Base-by-base conservation (phyloP, 345 rosid species). In the Lepidium sativum region DNA sequence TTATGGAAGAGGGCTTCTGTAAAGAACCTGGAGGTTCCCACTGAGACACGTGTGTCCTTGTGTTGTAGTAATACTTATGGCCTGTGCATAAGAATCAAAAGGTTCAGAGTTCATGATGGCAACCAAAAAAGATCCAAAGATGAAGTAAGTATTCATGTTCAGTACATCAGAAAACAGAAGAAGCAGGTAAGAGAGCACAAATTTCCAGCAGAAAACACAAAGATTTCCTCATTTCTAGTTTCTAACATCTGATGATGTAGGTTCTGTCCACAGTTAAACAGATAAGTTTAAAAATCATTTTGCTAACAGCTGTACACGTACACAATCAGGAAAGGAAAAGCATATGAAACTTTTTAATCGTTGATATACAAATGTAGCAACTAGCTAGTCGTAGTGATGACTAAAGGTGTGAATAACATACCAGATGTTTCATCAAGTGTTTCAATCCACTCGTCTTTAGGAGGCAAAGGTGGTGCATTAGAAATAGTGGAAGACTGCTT, bases 371-470 rank as follows among this genome's bases (percentile, higher is more conserved):
- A 17, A 39, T 31, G 50, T 14, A 49, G 56, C 20, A 44, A 41
- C 11, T 31, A 43, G 53, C 6, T 23, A 58, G 15, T 27, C 34
- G 6, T n/a, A 43, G 18, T 9, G 60, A 42, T 32, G 27, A 60
- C 15, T 25, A 25, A 35, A 12, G 25, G 60, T 11, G 58, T 25
- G 31, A 44, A 44, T n/a, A 17, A 23, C 64, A 62, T 65, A 94
- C 99, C 97, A 41, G 95, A 67, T 18, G 76, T 75, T 81, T 88
- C 99, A 74, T 94, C 99, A 39, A 86, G 63, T 37, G 95, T 48
- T 82, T 82, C 96, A 32, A 88, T 77, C 99, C 99, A 94, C 40
- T 81, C 87, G 62, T 73, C 89, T 43, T 58, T 68, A 74, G 78
- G 74, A 41, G 73, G 72, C 27, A 59, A 62, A 64, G 78, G 52